Evolutionary conservation across 108 stramenopile species (phyloP), one percentile per base, ranked within the genome.

Genomic region (Schizochytrium sp.): DNA sequence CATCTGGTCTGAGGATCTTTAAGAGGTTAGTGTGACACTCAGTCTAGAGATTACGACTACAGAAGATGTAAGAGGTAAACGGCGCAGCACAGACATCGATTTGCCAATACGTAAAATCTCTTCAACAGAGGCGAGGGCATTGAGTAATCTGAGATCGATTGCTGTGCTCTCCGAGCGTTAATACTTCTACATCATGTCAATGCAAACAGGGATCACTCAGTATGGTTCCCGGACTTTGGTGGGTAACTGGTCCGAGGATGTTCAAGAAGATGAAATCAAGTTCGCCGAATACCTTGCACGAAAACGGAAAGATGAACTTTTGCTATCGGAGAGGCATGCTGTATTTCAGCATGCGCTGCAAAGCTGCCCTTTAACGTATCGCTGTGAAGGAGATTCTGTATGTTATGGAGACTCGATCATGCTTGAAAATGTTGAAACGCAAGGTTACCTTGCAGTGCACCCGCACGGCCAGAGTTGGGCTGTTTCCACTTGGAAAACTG

Each of bases 271-370:
- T 38, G 64, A 69, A 44, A 69, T 69, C 2, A 7, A 69, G 28
- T 69, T 69, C 64, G 64, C 64, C 64, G 64, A 69, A 44, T 69
- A 69, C 64, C 64, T 69, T 15, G 64, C 64, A 15, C 64, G 64
- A 13, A 69, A 69, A 44, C 40, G 44, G 15, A 44, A 38, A 1
- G 44, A 69, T 15, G 44, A 69, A 44, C 64, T 69, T 38, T 44
- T 69, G 64, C 64, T 69, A 8, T 69, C 64, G 2, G 64, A 69
- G 64, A 12, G 64, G 64, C 64, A 69, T 44, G 44, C 64, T 38
- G 64, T 69, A 7, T 69, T 69, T 69, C 64, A 69, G 28, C 64
- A 69, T 69, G 64, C 64, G 5, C 28, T 69, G 12, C 64, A 69
- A 15, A 7, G 12, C 10, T 13, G 64, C 1, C 64, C 64, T 7